Conservation (phyloP, 495 filamentous ascomycete species). For the Penicillium maclennaniae region DNA sequence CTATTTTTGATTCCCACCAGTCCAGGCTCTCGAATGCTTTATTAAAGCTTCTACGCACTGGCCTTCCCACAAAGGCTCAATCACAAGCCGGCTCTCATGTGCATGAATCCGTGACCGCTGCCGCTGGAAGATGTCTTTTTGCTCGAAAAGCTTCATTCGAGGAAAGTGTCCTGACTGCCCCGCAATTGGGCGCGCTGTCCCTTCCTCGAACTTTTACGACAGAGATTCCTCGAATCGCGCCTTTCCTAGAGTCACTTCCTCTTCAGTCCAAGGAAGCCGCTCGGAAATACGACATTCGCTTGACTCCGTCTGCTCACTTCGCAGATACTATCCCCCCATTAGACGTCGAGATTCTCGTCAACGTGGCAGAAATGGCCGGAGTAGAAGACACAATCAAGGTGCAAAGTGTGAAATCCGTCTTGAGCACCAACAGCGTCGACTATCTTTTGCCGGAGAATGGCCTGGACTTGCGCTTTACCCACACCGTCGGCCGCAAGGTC, state of each 20-base stretch:
- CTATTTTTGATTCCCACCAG: constrained; percentile 34
- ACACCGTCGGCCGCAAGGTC: constrained; percentile 29
- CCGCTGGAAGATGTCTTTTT: constrained; percentile 41
- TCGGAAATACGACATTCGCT: constrained; percentile 25
- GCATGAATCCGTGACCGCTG: constrained; percentile 37
- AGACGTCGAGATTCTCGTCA: constrained; percentile 30
- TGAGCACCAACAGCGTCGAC: constrained; percentile 32
- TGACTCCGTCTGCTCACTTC: constrained; percentile 29
- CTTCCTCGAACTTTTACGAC: constrained; percentile 31
- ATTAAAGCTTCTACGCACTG: constrained; percentile 31
- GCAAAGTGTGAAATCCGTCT: constrained; percentile 28
- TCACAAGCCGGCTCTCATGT: constrained; percentile 1
- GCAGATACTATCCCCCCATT: constrained; percentile 28
- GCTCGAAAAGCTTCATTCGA: constrained; percentile 21
- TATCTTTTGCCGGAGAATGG: constrained; percentile 42
- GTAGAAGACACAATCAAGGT: constrained; percentile 15
- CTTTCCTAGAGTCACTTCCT: constrained; percentile 26
- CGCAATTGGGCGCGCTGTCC: constrained; percentile 31
- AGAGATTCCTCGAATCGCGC: constrained; percentile 27
- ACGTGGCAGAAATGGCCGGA: not conserved
- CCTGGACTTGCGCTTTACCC: constrained; percentile 41
- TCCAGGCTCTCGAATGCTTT: constrained; percentile 33
- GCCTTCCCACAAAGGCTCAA: not conserved
- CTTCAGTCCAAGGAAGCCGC: constrained; percentile 6
- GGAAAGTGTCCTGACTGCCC: constrained; percentile 22